Percentiles rank a stretch among this genome's conserved stretches.
phyloP scores from a whole-genome alignment of 805 yeast species.

The Kazachstania bromeliacearum region DNA sequence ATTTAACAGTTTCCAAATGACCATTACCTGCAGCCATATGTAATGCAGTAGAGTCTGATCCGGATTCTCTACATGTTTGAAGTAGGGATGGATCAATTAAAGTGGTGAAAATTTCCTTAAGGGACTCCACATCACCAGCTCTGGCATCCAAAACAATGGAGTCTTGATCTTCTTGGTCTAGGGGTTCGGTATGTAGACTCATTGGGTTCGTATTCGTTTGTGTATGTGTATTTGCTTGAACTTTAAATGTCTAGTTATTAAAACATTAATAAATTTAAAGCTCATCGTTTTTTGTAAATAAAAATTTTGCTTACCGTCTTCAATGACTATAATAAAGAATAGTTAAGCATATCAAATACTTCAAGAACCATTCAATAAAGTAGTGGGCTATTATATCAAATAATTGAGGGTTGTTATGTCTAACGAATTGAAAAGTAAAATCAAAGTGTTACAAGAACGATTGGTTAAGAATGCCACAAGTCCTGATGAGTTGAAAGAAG shows the following conservation, averaged over 20 bases:
- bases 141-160: slow-evolving; percentile 77
- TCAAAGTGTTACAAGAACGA: too few relatives aligned
- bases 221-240: neutral
- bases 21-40: slow-evolving; percentile 98
- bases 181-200: slow-evolving; percentile 26
- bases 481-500: too few relatives aligned
- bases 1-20: slow-evolving; percentile 57
- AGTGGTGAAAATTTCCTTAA: slow-evolving; percentile 57
- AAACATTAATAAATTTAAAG: too few relatives aligned
- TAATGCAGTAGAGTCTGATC: slow-evolving; percentile 61
- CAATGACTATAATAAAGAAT: too few relatives aligned
- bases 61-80: slow-evolving; percentile 48
- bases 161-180: slow-evolving; percentile 70
- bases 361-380: too few relatives aligned
- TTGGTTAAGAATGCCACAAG: too few relatives aligned
- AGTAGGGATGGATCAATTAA: slow-evolving; percentile 38
- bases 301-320: neutral
- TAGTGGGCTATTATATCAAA: too few relatives aligned
- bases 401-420: too few relatives aligned
- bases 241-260: too few relatives aligned
- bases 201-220: slow-evolving; percentile 5
- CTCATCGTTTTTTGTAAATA: neutral
- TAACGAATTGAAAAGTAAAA: too few relatives aligned
- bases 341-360: too few relatives aligned
- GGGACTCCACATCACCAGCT: slow-evolving; percentile 72